phyloP scores from a whole-genome alignment of 2,329 filamentous ascomycete species.

The Incumbomyces delicatus region DNA sequence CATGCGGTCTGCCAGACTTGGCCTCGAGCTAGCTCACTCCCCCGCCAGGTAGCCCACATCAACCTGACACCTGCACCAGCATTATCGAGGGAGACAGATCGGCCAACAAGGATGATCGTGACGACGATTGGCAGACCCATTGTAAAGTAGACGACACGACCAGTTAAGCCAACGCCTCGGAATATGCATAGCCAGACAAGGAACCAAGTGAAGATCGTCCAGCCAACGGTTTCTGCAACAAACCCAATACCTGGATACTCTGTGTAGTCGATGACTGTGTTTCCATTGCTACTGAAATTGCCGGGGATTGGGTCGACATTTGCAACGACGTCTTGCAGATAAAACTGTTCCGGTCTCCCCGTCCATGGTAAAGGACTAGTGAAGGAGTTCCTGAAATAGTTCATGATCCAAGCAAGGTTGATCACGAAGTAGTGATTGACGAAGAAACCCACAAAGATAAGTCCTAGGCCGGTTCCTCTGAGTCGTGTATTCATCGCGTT shows the following conservation, averaged over 20 bases:
- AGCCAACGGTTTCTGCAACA: slow-evolving; percentile 48
- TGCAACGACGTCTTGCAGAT: slow-evolving; percentile 40
- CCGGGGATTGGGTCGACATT: slow-evolving; percentile 37
- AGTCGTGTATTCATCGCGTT: slow-evolving; percentile 45
- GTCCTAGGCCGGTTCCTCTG: slow-evolving; percentile 45
- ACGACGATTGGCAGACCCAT: slow-evolving; percentile 51
- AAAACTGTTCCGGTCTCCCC: slow-evolving; percentile 43
- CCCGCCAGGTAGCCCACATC: slow-evolving; percentile 40
- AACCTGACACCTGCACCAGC: slow-evolving; percentile 44
- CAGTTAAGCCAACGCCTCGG: slow-evolving; percentile 48
- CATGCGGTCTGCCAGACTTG: slow-evolving; percentile 51
- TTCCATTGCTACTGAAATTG: slow-evolving; percentile 29
- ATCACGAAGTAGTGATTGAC: slow-evolving; percentile 50
- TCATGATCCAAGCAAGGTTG: slow-evolving; percentile 51
- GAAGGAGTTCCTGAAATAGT: slow-evolving; percentile 49
- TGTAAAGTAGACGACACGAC: slow-evolving; percentile 52
- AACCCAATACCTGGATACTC: slow-evolving; percentile 39
- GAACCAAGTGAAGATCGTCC: slow-evolving; percentile 51
- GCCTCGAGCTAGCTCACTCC: slow-evolving; percentile 41
- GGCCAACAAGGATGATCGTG: slow-evolving; percentile 47
- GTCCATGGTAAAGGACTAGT: slow-evolving; percentile 47
- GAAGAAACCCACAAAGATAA: slow-evolving; percentile 44
- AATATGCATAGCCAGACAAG: slow-evolving; percentile 52
- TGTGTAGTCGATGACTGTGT: slow-evolving; percentile 35
- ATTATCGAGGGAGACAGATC: slow-evolving; percentile 45